Evolutionary conservation across 352 stramenopile genomes (phyloP).

Genomic region (Pythium periplocum): DNA sequence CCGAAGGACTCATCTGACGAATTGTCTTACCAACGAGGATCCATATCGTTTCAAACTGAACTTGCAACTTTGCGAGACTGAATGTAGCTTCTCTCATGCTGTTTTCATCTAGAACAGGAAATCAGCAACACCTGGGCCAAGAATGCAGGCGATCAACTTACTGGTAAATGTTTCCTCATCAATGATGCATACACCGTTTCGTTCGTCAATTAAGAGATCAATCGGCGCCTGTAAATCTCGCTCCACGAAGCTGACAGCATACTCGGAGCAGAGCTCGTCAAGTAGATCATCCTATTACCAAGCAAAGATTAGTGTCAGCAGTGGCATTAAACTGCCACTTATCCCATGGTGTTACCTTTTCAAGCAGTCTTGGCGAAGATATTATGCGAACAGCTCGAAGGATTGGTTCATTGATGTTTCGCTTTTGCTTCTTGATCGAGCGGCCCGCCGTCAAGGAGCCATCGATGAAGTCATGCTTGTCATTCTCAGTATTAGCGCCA

Average conservation of each 20-base stretch:
- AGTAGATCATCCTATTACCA: constrained; percentile 46
- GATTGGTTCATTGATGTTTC: no score
- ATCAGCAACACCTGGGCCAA: constrained; percentile 2
- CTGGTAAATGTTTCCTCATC: constrained; percentile 29
- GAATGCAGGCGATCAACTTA: constrained; percentile 11
- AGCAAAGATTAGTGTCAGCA: constrained; percentile 4
- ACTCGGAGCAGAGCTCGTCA: constrained; percentile 54
- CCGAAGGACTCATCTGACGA: not conserved
- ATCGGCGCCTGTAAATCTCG: constrained; percentile 46
- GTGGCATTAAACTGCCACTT: constrained; percentile 1
- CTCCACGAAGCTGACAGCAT: constrained; percentile 51
- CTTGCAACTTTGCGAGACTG: constrained; percentile 46
- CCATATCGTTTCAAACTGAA: constrained; percentile 58
- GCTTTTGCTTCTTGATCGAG: no score
- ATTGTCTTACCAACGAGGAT: constrained; percentile 46
- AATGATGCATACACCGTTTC: constrained; percentile 50
- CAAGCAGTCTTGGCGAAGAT: no score
- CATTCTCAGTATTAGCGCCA: no score
- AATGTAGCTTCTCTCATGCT: constrained; percentile 50
- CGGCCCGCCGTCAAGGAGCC: no score
- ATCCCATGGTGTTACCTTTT: not conserved
- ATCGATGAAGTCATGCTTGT: no score
- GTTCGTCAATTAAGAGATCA: constrained; percentile 63
- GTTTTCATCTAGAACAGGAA: constrained; percentile 23
- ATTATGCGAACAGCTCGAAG: no score